Evolutionary conservation across 106 monocot genomes (phyloP), one percentile per base, ranked within the genome.

Genomic region (Cymbidium sinense): DNA sequence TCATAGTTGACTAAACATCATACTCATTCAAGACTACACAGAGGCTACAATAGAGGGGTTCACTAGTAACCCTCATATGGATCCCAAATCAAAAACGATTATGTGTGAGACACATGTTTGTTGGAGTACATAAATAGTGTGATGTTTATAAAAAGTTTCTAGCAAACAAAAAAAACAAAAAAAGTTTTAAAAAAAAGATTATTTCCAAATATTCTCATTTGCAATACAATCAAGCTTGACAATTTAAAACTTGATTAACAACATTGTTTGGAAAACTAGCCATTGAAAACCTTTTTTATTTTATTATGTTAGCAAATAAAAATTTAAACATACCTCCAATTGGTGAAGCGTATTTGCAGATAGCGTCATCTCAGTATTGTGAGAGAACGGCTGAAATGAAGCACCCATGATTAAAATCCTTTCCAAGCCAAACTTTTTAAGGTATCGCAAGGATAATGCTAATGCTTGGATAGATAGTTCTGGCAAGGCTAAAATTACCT

Each of bases 371-470:
- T 95, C 99, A 78, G 75, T 74, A 30, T 79, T 88, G 82, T 78
- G 86, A 70, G 81, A 83, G 35, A 89, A 73, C 43, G 99, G 95
- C 30, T 85, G 90, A 77, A 99, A 99, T 15, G 95, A 93, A 86
- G 95, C 85, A 86, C 90, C 87, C 44, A 83, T 75, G 73, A 76
- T 83, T 74, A 99, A 43, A 62, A 95, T 88, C 73, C 90, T 87
- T 82, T 99, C 95, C 80, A 99, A 83, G 34, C 95, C 99, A 82
- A 99, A 99, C 50, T 83, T 81, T 76, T 92, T 92, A n/a, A 99
- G 92, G 78, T 95, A 87, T 72, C 87, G 82, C n/a, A 89, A 87
- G 27, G 87, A 80, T 55, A 91, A 78, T 34, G 99, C 92, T 52
- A 99, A 82, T 84, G 99, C 94, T 75, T 90, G 92, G 70, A 92